These are phyloP conservation scores for Penicillium sumatraense DNA, from an alignment of 2,329 filamentous ascomycete species.

Conservation along the genomic window DNA sequence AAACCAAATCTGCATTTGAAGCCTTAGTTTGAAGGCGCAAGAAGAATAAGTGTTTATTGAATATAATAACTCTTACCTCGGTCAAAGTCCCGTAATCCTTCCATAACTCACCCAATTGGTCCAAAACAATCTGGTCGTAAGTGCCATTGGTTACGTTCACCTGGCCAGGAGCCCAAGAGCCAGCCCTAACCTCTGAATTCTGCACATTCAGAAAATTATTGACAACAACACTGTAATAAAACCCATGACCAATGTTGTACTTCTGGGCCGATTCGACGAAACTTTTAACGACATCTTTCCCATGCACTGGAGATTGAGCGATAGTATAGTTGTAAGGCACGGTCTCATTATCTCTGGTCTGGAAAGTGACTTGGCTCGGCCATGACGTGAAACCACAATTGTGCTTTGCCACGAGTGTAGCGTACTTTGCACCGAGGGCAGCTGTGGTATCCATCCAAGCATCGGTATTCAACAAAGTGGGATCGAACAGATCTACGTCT, in stretches of 20 bases:
- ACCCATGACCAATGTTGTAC: conserved; percentile 32
- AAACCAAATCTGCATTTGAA: conserved; percentile 8
- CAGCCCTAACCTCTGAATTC: conserved; percentile 8
- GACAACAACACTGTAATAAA: conserved; percentile 37
- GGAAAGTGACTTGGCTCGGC: conserved; percentile 33
- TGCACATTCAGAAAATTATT: conserved; percentile 34
- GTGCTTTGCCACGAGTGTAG: conserved; percentile 36
- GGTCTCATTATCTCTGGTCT: conserved; percentile 25
- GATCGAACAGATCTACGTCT: conserved; percentile 4
- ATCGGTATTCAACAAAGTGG: conserved; percentile 8
- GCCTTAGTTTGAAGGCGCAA: background rate
- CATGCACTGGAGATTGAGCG: conserved; percentile 29
- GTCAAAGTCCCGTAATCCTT: conserved; percentile 10
- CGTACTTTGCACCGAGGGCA: conserved; percentile 33
- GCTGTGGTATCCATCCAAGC: conserved; percentile 32
- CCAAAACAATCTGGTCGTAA: conserved; percentile 13
- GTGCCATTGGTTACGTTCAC: conserved; percentile 14
- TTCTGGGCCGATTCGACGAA: conserved; percentile 30
- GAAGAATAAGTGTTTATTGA: background rate
- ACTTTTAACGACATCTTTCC: conserved; percentile 27
- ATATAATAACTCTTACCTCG: background rate
- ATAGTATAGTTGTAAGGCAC: conserved; percentile 35
- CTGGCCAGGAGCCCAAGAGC: conserved; percentile 11
- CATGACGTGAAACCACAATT: conserved; percentile 37
- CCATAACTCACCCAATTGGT: conserved; percentile 14